Evolutionary conservation across 1,139 yeast genomes (phyloP).

Genomic region (Blastobotrys petasosporus): DNA sequence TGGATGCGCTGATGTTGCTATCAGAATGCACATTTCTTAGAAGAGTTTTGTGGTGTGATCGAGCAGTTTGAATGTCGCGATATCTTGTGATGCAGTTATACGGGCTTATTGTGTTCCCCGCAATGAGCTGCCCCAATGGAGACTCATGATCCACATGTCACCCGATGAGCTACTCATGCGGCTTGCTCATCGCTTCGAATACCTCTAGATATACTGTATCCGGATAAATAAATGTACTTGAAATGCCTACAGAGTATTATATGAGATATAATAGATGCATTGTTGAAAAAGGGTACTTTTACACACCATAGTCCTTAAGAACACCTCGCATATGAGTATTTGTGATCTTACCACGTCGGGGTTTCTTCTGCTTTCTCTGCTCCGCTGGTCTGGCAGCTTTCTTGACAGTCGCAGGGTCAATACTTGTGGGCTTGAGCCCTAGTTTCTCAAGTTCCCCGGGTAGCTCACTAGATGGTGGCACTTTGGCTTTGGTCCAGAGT

Average conservation of each 20-base stretch:
- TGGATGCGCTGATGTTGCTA: conserved; percentile 56
- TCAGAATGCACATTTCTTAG: conserved; percentile 58
- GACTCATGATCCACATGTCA: neutral
- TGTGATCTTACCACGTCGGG: conserved; percentile 89
- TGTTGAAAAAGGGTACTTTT: conserved; percentile 3
- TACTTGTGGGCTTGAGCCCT: conserved; percentile 92
- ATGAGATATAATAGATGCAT: neutral
- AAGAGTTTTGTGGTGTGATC: too few species aligned
- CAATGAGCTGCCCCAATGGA: too few species aligned
- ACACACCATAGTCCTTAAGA: conserved; percentile 64
- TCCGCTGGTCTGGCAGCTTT: conserved; percentile 44
- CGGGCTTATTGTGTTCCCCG: too few species aligned
- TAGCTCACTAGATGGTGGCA: conserved; percentile 76
- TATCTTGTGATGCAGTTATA: too few species aligned
- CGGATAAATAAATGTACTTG: too few species aligned
- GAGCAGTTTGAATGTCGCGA: too few species aligned
- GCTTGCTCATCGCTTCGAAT: too few species aligned
- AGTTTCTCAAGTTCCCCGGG: conserved; percentile 73
- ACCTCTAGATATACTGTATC: too few species aligned
- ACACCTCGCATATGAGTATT: conserved; percentile 96
- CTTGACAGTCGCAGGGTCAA: conserved; percentile 85
- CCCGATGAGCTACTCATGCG: neutral
- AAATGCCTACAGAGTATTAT: too few species aligned
- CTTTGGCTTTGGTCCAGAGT: conserved; percentile 71
- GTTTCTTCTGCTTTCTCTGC: conserved; percentile 81